Percentiles rank a stretch among this genome's conserved stretches.
phyloP scores from a whole-genome alignment of 495 filamentous ascomycete species.

The Aspergillus saccharolyticus region DNA sequence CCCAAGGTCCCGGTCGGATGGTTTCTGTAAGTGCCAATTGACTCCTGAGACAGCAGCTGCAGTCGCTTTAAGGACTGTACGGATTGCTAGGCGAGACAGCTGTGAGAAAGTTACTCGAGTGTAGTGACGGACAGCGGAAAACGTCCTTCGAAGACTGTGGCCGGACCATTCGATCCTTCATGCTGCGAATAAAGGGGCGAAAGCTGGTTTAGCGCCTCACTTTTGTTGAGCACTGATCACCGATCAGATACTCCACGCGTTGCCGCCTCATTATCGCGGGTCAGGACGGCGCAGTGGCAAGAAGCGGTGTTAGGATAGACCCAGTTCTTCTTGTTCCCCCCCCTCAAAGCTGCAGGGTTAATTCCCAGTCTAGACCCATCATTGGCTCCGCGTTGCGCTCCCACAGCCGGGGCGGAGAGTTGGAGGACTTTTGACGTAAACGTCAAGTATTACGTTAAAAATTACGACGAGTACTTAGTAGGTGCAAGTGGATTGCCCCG shows the following conservation, averaged over 20 bases:
- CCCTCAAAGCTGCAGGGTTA: neutral
- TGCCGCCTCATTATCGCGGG: conserved; percentile 15
- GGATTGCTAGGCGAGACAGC: too few relatives aligned
- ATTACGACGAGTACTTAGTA: too few relatives aligned
- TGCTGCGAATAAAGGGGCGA: conserved; percentile 2
- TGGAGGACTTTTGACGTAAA: too few relatives aligned
- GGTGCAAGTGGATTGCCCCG: too few relatives aligned
- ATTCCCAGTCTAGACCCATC: neutral
- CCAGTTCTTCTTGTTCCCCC: neutral
- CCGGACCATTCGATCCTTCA: neutral
- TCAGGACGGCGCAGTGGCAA: conserved; percentile 8
- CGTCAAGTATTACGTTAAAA: too few relatives aligned
- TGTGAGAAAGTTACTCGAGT: too few relatives aligned
- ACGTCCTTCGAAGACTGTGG: neutral
- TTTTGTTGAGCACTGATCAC: conserved; percentile 12
- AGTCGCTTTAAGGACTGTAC: too few relatives aligned
- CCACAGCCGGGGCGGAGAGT: conserved; percentile 2
- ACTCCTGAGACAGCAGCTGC: neutral
- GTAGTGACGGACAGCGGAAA: neutral
- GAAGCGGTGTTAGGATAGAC: conserved; percentile 11
- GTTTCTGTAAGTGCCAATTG: neutral
- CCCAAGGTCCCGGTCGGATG: neutral
- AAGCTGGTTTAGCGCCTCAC: conserved; percentile 14
- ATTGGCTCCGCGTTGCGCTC: conserved; percentile 1
- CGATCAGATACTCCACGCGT: conserved; percentile 9